Evolutionary conservation across 2,329 filamentous ascomycete genomes (phyloP), one percentile per base, ranked within the genome.

Genomic region (Phoma sp.): DNA sequence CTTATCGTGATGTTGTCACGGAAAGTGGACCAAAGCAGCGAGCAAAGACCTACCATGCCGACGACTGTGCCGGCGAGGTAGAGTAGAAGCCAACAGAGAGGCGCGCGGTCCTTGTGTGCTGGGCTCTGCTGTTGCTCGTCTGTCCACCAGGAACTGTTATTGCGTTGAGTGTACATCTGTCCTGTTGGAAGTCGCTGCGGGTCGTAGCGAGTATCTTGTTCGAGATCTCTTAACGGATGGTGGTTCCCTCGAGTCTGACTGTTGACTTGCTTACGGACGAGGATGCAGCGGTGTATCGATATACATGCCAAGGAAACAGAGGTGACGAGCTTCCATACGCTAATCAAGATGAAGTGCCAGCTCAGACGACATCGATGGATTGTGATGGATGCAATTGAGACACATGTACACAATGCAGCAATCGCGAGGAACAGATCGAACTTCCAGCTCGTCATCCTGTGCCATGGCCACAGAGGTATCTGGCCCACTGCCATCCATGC

Each of bases 401-500:
- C 51, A 32, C 56, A 59, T 15, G 47, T 54, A 14, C 53, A 34
- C n/a, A 62, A 25, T 3, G 48, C 34, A 11, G 46, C 20, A 11
- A 36, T 20, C 5, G 53, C 53, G 9, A 62, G 46, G 14, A 43
- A 32, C 21, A 57, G 40, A 38, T 59, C 56, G 40, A 59, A 56
- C 21, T 38, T 53, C 15, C 33, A 46, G 14, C 12, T 37, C 5
- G 46, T 45, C 23, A 57, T 40, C 2, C 33, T 9, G 21, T 57
- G 42, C 21, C 21, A 46, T 15, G 60, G 60, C 57, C 57, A 60
- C 12, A 61, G 25, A 12, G 55, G 58, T 7, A 25, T 39, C 45
- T 53, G 50, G 17, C 55, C 65, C 0, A 74, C 62, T 3, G 75
- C 74, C 73, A 79, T 78, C 76, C 77, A 80, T 0, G 73, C 61